phyloP scores from a whole-genome alignment of 163 green algal genomes.

The Scenedesmus sp. region DNA sequence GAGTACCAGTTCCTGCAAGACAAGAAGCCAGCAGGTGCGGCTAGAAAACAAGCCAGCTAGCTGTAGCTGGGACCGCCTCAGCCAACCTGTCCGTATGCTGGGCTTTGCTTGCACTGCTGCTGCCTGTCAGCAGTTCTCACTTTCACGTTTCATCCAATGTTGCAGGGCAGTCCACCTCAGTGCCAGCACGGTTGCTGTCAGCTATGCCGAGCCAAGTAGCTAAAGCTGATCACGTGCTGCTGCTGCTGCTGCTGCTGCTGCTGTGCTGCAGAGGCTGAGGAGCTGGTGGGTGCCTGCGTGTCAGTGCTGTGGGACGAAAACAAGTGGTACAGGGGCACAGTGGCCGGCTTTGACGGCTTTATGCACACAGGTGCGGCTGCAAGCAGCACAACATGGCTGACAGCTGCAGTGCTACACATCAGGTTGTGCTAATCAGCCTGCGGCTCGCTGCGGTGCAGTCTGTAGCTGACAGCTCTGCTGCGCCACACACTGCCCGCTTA shows the following conservation, averaged over 20 bases:
- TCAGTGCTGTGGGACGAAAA: slow-evolving; percentile 32
- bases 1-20: slow-evolving; percentile 47
- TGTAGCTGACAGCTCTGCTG: background rate
- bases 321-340: slow-evolving; percentile 24
- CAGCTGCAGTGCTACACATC: background rate
- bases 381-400: background rate
- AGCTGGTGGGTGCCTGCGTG: slow-evolving; percentile 15
- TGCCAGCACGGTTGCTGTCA: background rate
- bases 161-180: background rate
- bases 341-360: slow-evolving; percentile 33
- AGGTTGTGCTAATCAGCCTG: background rate
- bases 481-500: background rate
- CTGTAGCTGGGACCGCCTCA: background rate
- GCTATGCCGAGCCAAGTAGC: background rate
- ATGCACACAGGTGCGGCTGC: slow-evolving; percentile 46
- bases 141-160: no score
- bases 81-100: background rate
- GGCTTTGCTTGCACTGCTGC: background rate
- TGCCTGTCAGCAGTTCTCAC: background rate
- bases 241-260: background rate
- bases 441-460: background rate
- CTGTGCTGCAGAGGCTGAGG: background rate
- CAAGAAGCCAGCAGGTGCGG: background rate
- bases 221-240: no score
- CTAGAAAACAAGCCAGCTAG: background rate